Percentiles rank a stretch among this genome's conserved stretches.
phyloP scores from a whole-genome alignment of 306 rosid genomes.

The Trifolium subterraneum region DNA sequence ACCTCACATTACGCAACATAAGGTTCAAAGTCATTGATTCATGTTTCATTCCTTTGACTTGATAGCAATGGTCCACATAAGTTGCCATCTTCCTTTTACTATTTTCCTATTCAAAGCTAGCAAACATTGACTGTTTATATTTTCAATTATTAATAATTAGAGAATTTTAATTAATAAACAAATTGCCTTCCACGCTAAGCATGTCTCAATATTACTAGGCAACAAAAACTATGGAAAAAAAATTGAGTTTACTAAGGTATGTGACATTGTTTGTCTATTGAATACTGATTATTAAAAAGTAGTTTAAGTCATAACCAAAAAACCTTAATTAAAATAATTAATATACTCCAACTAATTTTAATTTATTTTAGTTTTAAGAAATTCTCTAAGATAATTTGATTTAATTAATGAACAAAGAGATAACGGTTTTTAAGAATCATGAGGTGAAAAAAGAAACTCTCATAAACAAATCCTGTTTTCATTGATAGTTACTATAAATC shows the following conservation, averaged over 20 bases:
- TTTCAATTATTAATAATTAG: not conserved
- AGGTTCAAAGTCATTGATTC: slow-evolving; percentile 38
- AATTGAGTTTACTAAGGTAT: not conserved
- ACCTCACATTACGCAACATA: slow-evolving; percentile 5
- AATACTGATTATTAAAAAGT: not conserved
- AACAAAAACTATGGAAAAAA: not conserved
- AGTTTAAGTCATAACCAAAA: not conserved
- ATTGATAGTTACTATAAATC: too few species aligned
- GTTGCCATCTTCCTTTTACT: slow-evolving; percentile 21
- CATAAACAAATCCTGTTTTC: too few species aligned
- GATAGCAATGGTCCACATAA: slow-evolving; percentile 36
- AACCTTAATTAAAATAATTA: too few species aligned
- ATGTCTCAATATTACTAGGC: not conserved
- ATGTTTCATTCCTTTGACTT: slow-evolving; percentile 16
- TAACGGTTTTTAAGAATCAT: too few species aligned
- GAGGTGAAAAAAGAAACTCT: too few species aligned
- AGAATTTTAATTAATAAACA: not conserved
- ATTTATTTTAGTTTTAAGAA: too few species aligned
- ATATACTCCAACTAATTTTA: too few species aligned
- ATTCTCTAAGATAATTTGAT: too few species aligned
- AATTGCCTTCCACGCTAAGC: slow-evolving; percentile 27
- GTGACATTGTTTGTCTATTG: not conserved
- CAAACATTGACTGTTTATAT: slow-evolving; percentile 28
- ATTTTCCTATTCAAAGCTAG: slow-evolving; percentile 32
- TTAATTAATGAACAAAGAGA: too few species aligned